A percentile compares a stretch with the other conserved stretches of the same genome.
These are phyloP conservation scores for Microthlaspi erraticum DNA, from an alignment of 345 rosid genomes.

Conservation along the genomic window DNA sequence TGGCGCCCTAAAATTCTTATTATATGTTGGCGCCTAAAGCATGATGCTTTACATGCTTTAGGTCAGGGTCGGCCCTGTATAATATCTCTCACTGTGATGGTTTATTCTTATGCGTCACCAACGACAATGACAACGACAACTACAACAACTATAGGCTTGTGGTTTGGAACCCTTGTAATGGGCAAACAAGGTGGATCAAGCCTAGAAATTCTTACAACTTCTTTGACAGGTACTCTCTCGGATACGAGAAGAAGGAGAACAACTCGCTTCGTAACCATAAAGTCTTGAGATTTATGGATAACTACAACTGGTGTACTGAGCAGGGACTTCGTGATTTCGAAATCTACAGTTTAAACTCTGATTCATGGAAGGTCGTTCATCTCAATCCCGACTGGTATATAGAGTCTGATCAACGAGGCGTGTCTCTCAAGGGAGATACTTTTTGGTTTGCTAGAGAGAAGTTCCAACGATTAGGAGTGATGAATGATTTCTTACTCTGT, in stretches of 20 bases:
- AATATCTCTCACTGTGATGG: no score
- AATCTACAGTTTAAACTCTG: not conserved
- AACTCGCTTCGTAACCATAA: not conserved
- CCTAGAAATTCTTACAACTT: no score
- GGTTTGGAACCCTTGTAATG: no score
- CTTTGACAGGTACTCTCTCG: not conserved
- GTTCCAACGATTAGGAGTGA: not conserved
- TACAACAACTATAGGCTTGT: no score
- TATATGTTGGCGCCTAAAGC: no score
- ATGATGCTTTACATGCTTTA: no score
- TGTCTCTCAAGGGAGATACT: not conserved
- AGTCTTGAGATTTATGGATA: not conserved
- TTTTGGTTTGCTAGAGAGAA: not conserved
- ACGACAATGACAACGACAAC: no score
- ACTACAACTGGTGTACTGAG: not conserved
- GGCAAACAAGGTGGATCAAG: no score
- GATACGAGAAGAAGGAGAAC: not conserved
- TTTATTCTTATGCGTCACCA: no score
- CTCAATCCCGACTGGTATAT: not conserved
- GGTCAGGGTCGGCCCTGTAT: no score
- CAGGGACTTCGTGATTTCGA: not conserved
- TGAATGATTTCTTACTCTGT: not conserved
- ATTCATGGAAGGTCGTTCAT: constrained; percentile 10
- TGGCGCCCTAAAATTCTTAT: no score
- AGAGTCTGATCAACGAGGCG: not conserved